Conservation (phyloP, 2,329 filamentous ascomycete species). For the Hawksworthiomyces lignivorus region DNA sequence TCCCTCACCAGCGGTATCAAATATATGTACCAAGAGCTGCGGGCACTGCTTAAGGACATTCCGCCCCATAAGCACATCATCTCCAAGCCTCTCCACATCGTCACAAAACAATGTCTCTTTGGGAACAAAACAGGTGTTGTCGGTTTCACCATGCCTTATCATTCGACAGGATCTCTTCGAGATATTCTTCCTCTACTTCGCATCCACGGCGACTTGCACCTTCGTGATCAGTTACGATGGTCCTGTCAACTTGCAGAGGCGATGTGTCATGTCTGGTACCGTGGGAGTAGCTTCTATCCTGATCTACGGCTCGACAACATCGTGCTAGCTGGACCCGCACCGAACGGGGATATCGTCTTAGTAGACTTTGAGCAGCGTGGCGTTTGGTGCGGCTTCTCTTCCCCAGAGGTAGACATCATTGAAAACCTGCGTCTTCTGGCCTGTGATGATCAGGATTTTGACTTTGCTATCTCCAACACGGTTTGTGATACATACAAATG, state of each 20-base stretch:
- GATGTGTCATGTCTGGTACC: slow-evolving; percentile 40
- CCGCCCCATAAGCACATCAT: slow-evolving; percentile 47
- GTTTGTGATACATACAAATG: slow-evolving; percentile 32
- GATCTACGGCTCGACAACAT: slow-evolving; percentile 55
- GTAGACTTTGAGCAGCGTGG: slow-evolving; percentile 57
- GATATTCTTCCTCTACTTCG: slow-evolving; percentile 46
- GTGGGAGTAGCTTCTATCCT: slow-evolving; percentile 44
- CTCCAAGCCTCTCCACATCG: slow-evolving; percentile 41
- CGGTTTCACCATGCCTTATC: slow-evolving; percentile 50
- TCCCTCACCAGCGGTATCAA: slow-evolving; percentile 49
- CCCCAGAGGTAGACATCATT: slow-evolving; percentile 52
- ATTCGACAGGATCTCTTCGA: slow-evolving; percentile 46
- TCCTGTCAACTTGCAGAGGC: slow-evolving; percentile 44
- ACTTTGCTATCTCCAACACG: slow-evolving; percentile 26
- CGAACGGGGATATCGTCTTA: slow-evolving; percentile 39
- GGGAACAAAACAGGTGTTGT: slow-evolving; percentile 47
- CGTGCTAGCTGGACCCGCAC: slow-evolving; percentile 35
- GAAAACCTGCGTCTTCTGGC: slow-evolving; percentile 51
- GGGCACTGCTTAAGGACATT: slow-evolving; percentile 41
- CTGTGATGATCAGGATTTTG: slow-evolving; percentile 33
- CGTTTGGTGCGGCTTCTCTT: slow-evolving; percentile 54
- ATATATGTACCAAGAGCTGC: slow-evolving; percentile 55
- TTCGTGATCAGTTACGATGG: slow-evolving; percentile 44
- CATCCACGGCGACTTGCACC: slow-evolving; percentile 34
- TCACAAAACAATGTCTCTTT: slow-evolving; percentile 49